Percentiles rank a stretch among this genome's conserved stretches.
phyloP scores from a whole-genome alignment of 163 green algal genomes.

The Scenedesmus sp. region DNA sequence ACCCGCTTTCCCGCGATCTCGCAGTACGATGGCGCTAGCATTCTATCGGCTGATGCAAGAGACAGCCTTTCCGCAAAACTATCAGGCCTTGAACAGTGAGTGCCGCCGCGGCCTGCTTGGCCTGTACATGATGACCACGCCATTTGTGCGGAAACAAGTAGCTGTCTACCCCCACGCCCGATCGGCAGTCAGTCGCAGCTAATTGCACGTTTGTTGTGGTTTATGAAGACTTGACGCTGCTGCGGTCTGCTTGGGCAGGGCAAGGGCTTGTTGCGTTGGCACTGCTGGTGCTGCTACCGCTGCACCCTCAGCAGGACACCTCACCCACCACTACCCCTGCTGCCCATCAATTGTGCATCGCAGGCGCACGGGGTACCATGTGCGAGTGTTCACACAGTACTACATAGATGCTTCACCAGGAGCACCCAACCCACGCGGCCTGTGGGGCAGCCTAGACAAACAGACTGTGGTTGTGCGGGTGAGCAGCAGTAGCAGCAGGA shows the following conservation, averaged over 20 bases:
- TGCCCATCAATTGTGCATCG: not conserved
- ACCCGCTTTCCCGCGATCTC: not conserved
- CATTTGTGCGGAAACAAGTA: not conserved
- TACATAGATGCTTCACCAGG: not conserved
- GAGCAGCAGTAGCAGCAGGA: not conserved
- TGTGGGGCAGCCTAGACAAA: constrained; percentile 46
- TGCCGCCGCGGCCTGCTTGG: not conserved
- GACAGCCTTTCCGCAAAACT: not conserved
- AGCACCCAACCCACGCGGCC: not conserved
- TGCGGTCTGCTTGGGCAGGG: not conserved
- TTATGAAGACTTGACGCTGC: not conserved
- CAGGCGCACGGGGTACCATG: constrained; percentile 44
- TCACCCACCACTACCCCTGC: not conserved
- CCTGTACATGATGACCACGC: not conserved
- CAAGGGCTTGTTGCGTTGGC: not conserved
- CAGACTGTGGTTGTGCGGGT: constrained; percentile 43
- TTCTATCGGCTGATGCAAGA: not conserved
- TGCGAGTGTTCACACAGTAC: constrained; percentile 54
- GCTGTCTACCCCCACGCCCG: not conserved
- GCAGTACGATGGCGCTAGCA: constrained; percentile 42
- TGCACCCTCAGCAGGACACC: constrained; percentile 2
- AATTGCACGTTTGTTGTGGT: not conserved
- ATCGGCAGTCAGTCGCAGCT: not conserved
- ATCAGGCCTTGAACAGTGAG: constrained; percentile 18
- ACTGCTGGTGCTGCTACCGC: not conserved